phyloP scores from a whole-genome alignment of 2,329 filamentous ascomycete species.

The Cercospora sp. region DNA sequence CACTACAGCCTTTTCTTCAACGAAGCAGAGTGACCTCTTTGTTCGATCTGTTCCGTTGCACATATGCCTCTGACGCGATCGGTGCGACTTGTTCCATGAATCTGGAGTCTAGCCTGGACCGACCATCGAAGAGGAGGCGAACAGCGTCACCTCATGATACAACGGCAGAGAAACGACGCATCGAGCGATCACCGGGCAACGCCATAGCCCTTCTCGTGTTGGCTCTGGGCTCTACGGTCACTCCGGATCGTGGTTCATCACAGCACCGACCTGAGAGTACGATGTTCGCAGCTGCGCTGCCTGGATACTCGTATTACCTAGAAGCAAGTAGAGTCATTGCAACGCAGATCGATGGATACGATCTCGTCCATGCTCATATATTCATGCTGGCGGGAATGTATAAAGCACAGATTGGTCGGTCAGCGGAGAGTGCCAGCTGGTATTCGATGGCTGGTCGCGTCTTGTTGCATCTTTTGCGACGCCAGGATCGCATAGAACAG shows the following conservation, averaged over 20 bases:
- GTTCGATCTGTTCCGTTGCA: not conserved
- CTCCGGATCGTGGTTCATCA: conserved; percentile 32
- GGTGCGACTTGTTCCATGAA: not conserved
- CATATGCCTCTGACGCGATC: not conserved
- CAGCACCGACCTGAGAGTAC: conserved; percentile 31
- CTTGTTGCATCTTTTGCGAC: conserved; percentile 59
- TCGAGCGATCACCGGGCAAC: conserved; percentile 65
- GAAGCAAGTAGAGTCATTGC: conserved; percentile 81
- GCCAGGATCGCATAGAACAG: not conserved
- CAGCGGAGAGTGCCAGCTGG: conserved; percentile 76
- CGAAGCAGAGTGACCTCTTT: not conserved
- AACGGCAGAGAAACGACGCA: not conserved
- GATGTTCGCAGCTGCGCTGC: conserved; percentile 37
- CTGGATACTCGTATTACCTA: conserved; percentile 82
- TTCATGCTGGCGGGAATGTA: conserved; percentile 81
- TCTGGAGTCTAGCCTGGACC: not conserved
- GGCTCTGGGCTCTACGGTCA: conserved; percentile 67
- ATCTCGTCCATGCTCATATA: conserved; percentile 78
- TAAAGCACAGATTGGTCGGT: conserved; percentile 77
- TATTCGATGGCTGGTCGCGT: conserved; percentile 59
- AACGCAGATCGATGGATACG: conserved; percentile 71
- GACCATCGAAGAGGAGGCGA: conserved; percentile 5
- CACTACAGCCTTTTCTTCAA: conserved; percentile 4
- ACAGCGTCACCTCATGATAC: not conserved
- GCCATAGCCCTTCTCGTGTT: conserved; percentile 78